These are phyloP conservation scores for Xanthoceras sorbifolium DNA, from an alignment of 345 rosid genomes.

Conservation along the genomic window DNA sequence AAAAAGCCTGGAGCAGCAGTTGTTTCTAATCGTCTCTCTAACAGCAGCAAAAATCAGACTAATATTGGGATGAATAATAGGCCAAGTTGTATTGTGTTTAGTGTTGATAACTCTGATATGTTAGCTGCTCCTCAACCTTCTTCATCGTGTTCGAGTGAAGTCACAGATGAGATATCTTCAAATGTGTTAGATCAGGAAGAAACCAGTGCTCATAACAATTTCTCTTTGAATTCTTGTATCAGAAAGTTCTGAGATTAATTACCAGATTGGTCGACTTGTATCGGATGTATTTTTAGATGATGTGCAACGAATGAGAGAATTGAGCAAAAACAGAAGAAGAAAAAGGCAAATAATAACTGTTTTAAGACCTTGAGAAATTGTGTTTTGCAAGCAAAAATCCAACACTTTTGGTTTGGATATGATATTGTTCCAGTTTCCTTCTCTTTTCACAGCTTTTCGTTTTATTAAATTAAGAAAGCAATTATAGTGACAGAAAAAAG, in stretches of 20 bases:
- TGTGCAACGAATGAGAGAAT: slow-evolving; percentile 13
- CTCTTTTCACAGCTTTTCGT: slow-evolving; percentile 10
- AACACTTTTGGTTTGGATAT: neutral
- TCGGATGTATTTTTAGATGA: slow-evolving; percentile 1
- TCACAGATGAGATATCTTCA: slow-evolving; percentile 29
- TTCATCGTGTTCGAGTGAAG: slow-evolving; percentile 58
- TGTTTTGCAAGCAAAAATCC: slow-evolving; percentile 32
- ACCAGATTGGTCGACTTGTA: slow-evolving; percentile 11
- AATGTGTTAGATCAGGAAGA: slow-evolving; percentile 40
- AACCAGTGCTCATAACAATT: slow-evolving; percentile 20
- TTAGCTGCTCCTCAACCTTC: slow-evolving; percentile 50
- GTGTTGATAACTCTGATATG: slow-evolving; percentile 38
- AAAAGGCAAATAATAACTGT: slow-evolving; percentile 14
- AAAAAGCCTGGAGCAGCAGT: slow-evolving; percentile 17
- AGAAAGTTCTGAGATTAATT: slow-evolving; percentile 21
- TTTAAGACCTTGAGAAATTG: slow-evolving; percentile 21
- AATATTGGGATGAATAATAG: neutral
- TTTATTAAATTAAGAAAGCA: neutral
- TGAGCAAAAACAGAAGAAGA: neutral
- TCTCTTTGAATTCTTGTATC: slow-evolving; percentile 19
- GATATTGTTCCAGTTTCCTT: neutral
- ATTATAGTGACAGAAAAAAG: slow-evolving; percentile 21
- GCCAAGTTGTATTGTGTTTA: slow-evolving; percentile 32
- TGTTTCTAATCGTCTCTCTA: slow-evolving; percentile 15
- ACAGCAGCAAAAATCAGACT: slow-evolving; percentile 11